Base-by-base conservation (phyloP, 169 alveolate species). In the Condylostoma magnum region DNA sequence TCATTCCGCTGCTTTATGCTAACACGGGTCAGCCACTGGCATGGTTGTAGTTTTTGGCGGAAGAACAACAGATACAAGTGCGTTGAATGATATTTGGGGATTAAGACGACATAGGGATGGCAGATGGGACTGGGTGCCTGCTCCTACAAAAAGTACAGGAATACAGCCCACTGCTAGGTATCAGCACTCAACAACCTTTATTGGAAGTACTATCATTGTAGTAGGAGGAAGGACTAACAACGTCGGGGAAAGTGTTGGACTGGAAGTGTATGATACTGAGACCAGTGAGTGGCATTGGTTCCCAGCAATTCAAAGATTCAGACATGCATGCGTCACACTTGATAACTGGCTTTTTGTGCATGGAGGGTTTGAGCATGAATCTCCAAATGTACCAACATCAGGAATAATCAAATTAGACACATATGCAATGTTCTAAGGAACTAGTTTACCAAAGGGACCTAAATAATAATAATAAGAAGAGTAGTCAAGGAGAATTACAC, bases 41-140 rank as follows among this genome's bases (percentile, higher is more conserved):
- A 98, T 98, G 99, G 95, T 98, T 86, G 99, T 97, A 10, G 90
- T 97, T 36, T 98, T 97, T 83, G 99, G 99, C 28, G 99, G 99
- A 30, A 83, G 99, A 73, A 93, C 98, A 25, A 87, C 93, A 22
- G 99, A 97, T 72, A 89, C 92, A 81, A 78, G 84, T 70, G 97
- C 99, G 2, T 81, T 97, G 77, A 95, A 94, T 77, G 99, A 98
- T 80, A 90, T 98, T 15, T 98, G 99, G 99, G 99, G 99, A 8
- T 87, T 97, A 37, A 93, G 99, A 78, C 98, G 97, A 80, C 99
- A 97, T 79, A 90, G 99, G 67, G 99, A 98, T 80, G 99, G 99
- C 15, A 93, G 99, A 56, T 98, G 99, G 99, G 99, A 98, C 83
- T 98, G 99, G 99, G 98, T 98, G 34, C 97, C 93, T 75, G 99